Evolutionary conservation across 805 yeast species (phyloP).

Genomic region (Candida corydali): DNA sequence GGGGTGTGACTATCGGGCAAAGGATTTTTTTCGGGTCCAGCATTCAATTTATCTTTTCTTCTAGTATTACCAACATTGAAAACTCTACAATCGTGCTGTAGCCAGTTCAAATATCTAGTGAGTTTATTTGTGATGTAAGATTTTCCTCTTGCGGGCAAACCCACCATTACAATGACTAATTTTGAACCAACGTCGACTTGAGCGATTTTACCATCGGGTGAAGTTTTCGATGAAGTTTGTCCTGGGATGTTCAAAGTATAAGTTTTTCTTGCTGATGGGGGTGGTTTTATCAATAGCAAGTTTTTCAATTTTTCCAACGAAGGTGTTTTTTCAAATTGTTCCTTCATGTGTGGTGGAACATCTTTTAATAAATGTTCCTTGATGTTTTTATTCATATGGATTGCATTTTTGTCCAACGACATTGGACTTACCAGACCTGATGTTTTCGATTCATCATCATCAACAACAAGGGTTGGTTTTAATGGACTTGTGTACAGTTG

Average conservation of each 20-base stretch:
- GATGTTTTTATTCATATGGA: slow-evolving; percentile 16
- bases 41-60: slow-evolving; percentile 58
- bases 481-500: background rate
- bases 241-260: slow-evolving; percentile 93
- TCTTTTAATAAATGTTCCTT: slow-evolving; percentile 30
- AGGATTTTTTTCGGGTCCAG: slow-evolving; percentile 71
- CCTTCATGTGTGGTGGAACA: slow-evolving; percentile 30
- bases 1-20: slow-evolving; percentile 41
- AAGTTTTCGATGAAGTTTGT: slow-evolving; percentile 71
- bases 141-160: slow-evolving; percentile 93
- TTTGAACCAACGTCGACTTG: slow-evolving; percentile 73
- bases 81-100: slow-evolving; percentile 83
- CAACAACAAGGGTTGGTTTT: slow-evolving; percentile 3
- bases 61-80: slow-evolving; percentile 96
- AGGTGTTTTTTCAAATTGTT: slow-evolving; percentile 37
- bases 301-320: slow-evolving; percentile 36
- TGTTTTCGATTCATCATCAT: background rate
- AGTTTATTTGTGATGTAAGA: slow-evolving; percentile 89
- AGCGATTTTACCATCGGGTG: slow-evolving; percentile 70
- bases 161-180: slow-evolving; percentile 93
- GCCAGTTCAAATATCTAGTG: slow-evolving; percentile 88
- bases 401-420: slow-evolving; percentile 2
- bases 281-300: slow-evolving; percentile 31
- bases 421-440: slow-evolving; percentile 5
- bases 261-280: slow-evolving; percentile 50